phyloP scores from a whole-genome alignment of 1,284 basidiomycete genomes.

The Meira miltonrushii region DNA sequence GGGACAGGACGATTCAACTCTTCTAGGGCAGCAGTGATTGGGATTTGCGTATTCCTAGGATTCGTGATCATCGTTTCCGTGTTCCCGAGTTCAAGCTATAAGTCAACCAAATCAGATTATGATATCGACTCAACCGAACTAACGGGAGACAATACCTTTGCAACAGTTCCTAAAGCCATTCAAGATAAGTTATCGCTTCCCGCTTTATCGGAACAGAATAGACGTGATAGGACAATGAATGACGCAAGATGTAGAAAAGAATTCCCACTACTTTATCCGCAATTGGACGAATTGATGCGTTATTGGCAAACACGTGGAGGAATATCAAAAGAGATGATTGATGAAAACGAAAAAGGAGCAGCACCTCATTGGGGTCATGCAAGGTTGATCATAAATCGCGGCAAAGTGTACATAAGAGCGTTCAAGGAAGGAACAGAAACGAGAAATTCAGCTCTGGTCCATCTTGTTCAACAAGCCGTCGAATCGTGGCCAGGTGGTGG shows the following conservation, averaged over 20 bases:
- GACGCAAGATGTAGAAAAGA: conserved; percentile 22
- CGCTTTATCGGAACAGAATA: neutral
- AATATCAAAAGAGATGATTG: conserved; percentile 20
- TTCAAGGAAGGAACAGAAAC: neutral
- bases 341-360: conserved; percentile 17
- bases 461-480: conserved; percentile 1
- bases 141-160: too few relatives aligned
- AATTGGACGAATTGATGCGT: conserved; percentile 21
- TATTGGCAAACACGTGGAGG: conserved; percentile 28
- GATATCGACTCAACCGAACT: too few relatives aligned
- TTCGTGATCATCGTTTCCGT: too few relatives aligned
- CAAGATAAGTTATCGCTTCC: too few relatives aligned
- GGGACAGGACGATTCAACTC: too few relatives aligned
- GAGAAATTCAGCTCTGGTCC: neutral
- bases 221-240: conserved; percentile 13
- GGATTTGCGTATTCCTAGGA: too few relatives aligned
- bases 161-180: too few relatives aligned
- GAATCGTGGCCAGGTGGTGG: neutral
- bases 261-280: conserved; percentile 33
- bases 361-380: too few relatives aligned
- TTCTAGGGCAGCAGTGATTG: too few relatives aligned
- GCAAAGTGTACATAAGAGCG: neutral
- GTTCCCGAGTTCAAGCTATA: too few relatives aligned
- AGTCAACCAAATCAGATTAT: too few relatives aligned
- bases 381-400: neutral